A percentile compares a stretch with the other conserved stretches of the same genome.
phyloP scores from a whole-genome alignment of 345 rosid species.

The Eutrema japonicum region DNA sequence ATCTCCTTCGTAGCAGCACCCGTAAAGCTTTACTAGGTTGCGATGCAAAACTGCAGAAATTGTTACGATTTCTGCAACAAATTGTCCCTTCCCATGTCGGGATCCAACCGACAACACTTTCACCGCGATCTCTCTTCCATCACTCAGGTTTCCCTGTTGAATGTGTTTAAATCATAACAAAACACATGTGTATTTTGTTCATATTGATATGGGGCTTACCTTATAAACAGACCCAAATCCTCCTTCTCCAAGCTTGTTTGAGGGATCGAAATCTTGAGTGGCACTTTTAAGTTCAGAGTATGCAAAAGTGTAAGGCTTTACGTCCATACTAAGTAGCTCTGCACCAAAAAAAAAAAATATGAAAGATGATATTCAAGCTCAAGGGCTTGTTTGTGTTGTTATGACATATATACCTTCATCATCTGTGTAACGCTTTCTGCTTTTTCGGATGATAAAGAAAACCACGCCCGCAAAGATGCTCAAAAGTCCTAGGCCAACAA shows the following conservation, averaged over 20 bases:
- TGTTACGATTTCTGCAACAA: slow-evolving; percentile 64
- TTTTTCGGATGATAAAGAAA: slow-evolving; percentile 45
- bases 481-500: slow-evolving; percentile 27
- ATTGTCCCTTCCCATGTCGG: slow-evolving; percentile 68
- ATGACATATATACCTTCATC: slow-evolving; percentile 55
- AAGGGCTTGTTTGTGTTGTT: slow-evolving; percentile 6
- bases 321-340: slow-evolving; percentile 58
- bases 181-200: neutral
- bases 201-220: slow-evolving; percentile 40
- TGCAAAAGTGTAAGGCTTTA: slow-evolving; percentile 62
- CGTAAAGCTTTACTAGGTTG: slow-evolving; percentile 45
- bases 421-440: slow-evolving; percentile 43
- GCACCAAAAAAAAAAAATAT: slow-evolving; percentile 16
- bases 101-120: slow-evolving; percentile 65
- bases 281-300: slow-evolving; percentile 64
- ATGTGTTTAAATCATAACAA: slow-evolving; percentile 6
- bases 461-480: slow-evolving; percentile 42
- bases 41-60: slow-evolving; percentile 42
- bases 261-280: slow-evolving; percentile 57
- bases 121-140: slow-evolving; percentile 59
- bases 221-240: slow-evolving; percentile 74
- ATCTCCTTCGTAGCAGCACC: slow-evolving; percentile 45
- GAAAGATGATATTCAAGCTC: slow-evolving; percentile 14
- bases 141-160: slow-evolving; percentile 44
- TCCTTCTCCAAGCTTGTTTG: slow-evolving; percentile 79